Conservation (phyloP, 2,329 filamentous ascomycete genomes). For the Colletotrichum karsti region DNA sequence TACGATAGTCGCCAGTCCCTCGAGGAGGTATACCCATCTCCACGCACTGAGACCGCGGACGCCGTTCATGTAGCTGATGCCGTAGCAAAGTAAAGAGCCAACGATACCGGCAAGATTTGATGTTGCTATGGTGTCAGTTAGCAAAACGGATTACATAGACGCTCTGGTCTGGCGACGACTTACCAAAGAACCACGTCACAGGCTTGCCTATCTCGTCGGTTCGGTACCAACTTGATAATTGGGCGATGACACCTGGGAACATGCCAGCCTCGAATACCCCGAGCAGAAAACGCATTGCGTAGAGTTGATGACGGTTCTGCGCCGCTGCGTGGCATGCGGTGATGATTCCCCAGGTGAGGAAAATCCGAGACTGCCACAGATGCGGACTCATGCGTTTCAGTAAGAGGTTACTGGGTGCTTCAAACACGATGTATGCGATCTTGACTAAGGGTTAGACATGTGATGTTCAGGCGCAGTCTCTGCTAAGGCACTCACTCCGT, state of each 20-base stretch:
- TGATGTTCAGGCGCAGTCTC: too few relatives aligned
- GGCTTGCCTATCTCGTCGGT: slow-evolving; percentile 52
- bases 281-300: slow-evolving; percentile 48
- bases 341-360: slow-evolving; percentile 46
- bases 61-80: slow-evolving; percentile 37
- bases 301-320: slow-evolving; percentile 46
- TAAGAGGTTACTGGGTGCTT: slow-evolving; percentile 48
- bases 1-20: slow-evolving; percentile 49
- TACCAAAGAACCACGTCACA: slow-evolving; percentile 52
- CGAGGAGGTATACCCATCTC: slow-evolving; percentile 51
- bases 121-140: slow-evolving; percentile 43
- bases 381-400: slow-evolving; percentile 44
- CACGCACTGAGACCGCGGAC: slow-evolving; percentile 35
- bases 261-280: slow-evolving; percentile 51
- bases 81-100: slow-evolving; percentile 41
- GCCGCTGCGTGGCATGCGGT: slow-evolving; percentile 48
- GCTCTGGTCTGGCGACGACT: too few relatives aligned
- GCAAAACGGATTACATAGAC: too few relatives aligned
- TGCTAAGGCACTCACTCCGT: neutral
- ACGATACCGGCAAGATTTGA: slow-evolving; percentile 43
- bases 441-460: slow-evolving; percentile 1
- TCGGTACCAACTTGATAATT: slow-evolving; percentile 55
- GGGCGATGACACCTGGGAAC: slow-evolving; percentile 50
- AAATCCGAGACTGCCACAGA: slow-evolving; percentile 45
- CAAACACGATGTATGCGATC: slow-evolving; percentile 50